Conservation (phyloP, 2,329 filamentous ascomycete genomes). For the Ophiocordyceps polyrhachis-furcata region DNA sequence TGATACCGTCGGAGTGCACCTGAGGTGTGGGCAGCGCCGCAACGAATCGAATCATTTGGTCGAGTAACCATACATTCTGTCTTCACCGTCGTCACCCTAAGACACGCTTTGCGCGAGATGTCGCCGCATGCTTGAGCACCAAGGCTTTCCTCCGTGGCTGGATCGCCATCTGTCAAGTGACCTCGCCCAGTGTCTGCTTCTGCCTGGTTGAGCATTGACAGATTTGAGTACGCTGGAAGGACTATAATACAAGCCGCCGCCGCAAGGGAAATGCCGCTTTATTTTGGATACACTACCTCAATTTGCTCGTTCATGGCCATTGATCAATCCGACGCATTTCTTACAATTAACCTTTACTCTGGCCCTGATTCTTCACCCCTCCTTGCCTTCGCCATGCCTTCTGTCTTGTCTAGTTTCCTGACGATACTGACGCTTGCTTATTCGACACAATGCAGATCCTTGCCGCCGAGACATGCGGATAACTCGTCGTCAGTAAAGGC, state of each 20-base stretch:
- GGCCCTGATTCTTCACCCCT: no score
- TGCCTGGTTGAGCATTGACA: neutral
- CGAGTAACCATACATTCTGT: neutral
- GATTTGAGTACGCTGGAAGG: neutral
- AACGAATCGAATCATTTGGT: neutral
- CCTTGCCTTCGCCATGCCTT: neutral
- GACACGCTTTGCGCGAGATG: neutral
- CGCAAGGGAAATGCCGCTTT: neutral
- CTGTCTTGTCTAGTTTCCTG: neutral
- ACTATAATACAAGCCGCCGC: neutral
- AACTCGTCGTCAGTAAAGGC: neutral
- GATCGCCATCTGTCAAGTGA: neutral
- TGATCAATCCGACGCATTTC: neutral
- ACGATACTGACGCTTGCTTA: neutral
- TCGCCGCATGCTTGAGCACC: neutral
- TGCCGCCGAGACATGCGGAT: conserved; percentile 3
- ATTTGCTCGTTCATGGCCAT: neutral
- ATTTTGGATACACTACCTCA: neutral
- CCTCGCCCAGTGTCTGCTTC: neutral
- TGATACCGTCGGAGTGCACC: neutral
- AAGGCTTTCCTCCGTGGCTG: neutral
- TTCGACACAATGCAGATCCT: neutral
- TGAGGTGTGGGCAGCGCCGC: neutral
- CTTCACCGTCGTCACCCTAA: neutral
- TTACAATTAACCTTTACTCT: no score